Base-by-base conservation (phyloP, 2,329 filamentous ascomycete genomes). In the Fusarium dlaminii region DNA sequence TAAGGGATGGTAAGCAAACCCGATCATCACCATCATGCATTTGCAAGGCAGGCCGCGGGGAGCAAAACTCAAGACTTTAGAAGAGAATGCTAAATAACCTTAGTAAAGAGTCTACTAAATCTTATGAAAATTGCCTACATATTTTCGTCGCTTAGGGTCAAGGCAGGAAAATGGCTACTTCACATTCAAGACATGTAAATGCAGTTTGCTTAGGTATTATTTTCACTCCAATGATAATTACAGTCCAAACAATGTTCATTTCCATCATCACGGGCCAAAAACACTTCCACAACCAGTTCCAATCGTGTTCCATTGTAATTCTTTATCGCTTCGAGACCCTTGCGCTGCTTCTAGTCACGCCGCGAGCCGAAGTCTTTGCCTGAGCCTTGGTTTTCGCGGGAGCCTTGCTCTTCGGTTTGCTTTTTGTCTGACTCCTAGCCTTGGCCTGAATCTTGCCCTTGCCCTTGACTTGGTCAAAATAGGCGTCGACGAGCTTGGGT, bases 401-500 rank as follows among this genome's bases (percentile, higher is more conserved):
- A 43, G 45, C 40, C 22, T 63, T 39, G 15, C 24, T 42, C 14
- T 34, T 54, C 22, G 57, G 3, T 22, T 63, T 70, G 36, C 45
- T 30, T 2, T 30, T 48, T n/a, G 48, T 5, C 30, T 51, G 17
- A 1, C 13, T 62, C 55, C 60, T 76, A 37, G 73, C 60, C 34
- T 29, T 76, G 30, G 71, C 64, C 43, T 8, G 32, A 51, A 18
- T 7, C 12, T 51, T 51, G 11, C 2, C 24, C 24, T 68, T 58
- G 54, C 74, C 71, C 45, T 60, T 63, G 0, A 57, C 29, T 5
- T 42, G 42, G 8, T 58, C 60, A 40, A 65, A 81, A 52, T 83
- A 83, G 13, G 77, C 75, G 1, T 76, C 75, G 22, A 81, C 72
- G 6, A 80, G 52, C 12, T 70, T 68, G 5, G 76, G 74, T 11